Base-by-base conservation (phyloP, 2,329 filamentous ascomycete genomes). In the Neofusicoccum umdonicola region DNA sequence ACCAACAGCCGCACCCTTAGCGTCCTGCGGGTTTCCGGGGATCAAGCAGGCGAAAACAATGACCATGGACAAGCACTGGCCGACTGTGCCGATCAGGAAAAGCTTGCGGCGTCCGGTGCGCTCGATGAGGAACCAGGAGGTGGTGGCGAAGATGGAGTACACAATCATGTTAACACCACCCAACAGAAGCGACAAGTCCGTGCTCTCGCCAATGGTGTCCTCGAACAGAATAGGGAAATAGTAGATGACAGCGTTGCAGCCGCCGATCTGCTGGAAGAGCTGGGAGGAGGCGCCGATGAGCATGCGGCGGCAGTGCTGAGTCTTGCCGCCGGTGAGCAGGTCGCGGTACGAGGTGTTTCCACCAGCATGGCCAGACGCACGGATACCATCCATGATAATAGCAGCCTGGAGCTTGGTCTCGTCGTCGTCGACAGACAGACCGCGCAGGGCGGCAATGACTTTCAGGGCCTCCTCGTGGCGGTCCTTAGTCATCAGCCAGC, bases 111-210 rank as follows among this genome's bases (percentile, higher is more conserved):
- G 74, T 11, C 79, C 88, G 3, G 88, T 85, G 1, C 85, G 83
- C 74, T 90, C 88, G 42, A 90, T 86, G 62, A 86, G 78, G 70
- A 87, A 87, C 85, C 88, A 85, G 3, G 88, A 88, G 0, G 84
- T 77, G 0, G 82, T 84, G 0, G 84, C 83, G 66, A 85, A 85
- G 65, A 85, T 80, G 50, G 81, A 72, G 71, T 85, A 85, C n/a
- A 84, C 77, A 39, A 84, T 79, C 83, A 84, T 84, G 75, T 85
- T 85, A 45, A 85, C 77, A 54, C 79, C 79, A 34, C 78, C 78
- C 2, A 81, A 73, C 8, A 81, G 71, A 4, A 82, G 71, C 4
- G 79, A 77, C 67, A 82, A 71, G 19, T 80, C 79, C 27, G 77
- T 71, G 11, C 66, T 64, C 54, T 75, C 66, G 63, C 82, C 81